Evolutionary conservation across 257 asterid genomes (phyloP).

Genomic region (Primulina tabacum): DNA sequence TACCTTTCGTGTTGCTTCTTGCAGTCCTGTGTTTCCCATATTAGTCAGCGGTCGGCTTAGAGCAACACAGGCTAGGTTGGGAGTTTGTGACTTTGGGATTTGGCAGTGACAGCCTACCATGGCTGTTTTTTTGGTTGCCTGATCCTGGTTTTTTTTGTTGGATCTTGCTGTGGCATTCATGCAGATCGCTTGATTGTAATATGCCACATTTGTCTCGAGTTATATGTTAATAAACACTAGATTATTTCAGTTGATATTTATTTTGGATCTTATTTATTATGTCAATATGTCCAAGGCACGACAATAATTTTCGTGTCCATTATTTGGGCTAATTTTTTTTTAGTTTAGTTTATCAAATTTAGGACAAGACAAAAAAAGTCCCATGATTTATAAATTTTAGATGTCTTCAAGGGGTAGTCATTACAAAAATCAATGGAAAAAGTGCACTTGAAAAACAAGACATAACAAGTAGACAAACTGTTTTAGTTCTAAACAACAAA

Average conservation of each 20-base stretch:
- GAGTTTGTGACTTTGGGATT: conserved; percentile 31
- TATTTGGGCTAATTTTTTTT: not conserved
- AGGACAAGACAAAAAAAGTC: too few relatives aligned
- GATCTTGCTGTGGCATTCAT: conserved; percentile 37
- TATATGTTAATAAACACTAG: conserved; percentile 15
- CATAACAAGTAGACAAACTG: too few relatives aligned
- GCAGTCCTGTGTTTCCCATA: not conserved
- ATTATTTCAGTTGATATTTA: too few relatives aligned
- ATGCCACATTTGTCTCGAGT: conserved; percentile 23
- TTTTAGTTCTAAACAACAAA: too few relatives aligned
- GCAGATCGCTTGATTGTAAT: conserved; percentile 34
- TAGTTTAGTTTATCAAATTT: not conserved
- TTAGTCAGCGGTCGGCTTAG: conserved; percentile 11
- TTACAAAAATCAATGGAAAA: not conserved
- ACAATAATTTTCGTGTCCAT: too few relatives aligned
- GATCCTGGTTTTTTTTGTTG: conserved; percentile 42
- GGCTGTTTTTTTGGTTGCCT: conserved; percentile 31
- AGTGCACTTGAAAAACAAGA: too few relatives aligned
- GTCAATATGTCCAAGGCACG: too few relatives aligned
- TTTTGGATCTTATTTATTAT: too few relatives aligned
- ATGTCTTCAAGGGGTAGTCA: too few relatives aligned
- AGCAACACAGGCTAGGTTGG: conserved; percentile 25
- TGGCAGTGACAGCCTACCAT: conserved; percentile 35
- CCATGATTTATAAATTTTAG: too few relatives aligned
- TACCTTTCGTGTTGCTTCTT: not conserved